Evolutionary conservation across 2,329 filamentous ascomycete species (phyloP), one percentile per base, ranked within the genome.

Genomic region (Monosporascus sp.): DNA sequence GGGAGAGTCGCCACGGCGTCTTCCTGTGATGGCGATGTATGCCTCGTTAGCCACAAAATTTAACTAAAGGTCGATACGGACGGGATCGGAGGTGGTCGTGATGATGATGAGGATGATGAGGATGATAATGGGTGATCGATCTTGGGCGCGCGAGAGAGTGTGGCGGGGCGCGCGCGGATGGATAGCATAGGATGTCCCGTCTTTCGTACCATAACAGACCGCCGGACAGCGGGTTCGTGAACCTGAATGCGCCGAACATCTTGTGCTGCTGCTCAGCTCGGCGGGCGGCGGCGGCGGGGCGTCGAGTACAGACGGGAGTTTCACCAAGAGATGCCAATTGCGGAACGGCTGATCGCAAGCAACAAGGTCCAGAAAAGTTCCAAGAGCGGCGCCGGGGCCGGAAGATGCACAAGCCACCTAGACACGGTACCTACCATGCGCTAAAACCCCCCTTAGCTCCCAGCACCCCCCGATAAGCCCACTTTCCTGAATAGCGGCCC

Each of bases 1-100:
- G 80, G 54, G 94, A 99, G 67, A 99, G 84, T 57, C 94, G 87
- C 92, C 92, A 99, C 63, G 94, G 94, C 65, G 88, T 91, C 84
- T 99, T 99, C 94, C 89, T 78, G 49, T 49, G 5, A 35, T 5
- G 31, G 31, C 9, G 31, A 11, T 1, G 31, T 35, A 11, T 4
- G 25, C 31, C 31, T 5, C 31, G 31, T 35, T 14, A 35, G 31
- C 31, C 31, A 35, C 31, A 2, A 14, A 5, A 35, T 11, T 11
- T 5, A 5, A 35, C 31, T 14, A 14, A 6, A 25, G 14, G 22
- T 38, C 11, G 9, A 53, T 45, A 22, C 27, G 46, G 18, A 6
- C 18, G 37, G 20, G 48, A 20, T 9, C 17, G 17, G 18, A 18
- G 37, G 24, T 9, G 24, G 31, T 5, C 9, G 3, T 4, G 27